Conservation (phyloP, 306 rosid genomes). For the Rosa lucieae region DNA sequence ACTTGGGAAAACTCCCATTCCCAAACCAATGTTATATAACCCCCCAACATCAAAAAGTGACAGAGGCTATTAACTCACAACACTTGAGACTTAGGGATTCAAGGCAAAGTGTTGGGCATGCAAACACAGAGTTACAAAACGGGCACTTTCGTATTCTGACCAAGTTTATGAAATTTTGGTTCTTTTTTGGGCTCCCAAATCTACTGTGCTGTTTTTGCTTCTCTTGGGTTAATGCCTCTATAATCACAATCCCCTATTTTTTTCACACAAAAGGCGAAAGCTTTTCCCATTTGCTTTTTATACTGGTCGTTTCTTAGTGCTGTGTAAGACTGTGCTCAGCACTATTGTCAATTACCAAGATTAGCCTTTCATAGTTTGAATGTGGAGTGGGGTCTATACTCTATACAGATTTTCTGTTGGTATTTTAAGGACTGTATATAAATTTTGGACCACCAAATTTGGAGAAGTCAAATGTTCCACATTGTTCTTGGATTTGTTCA, state of each 20-base stretch:
- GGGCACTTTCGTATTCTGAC: slow-evolving; percentile 36
- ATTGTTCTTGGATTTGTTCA: slow-evolving; percentile 3
- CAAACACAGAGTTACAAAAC: slow-evolving; percentile 32
- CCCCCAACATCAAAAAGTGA: not conserved
- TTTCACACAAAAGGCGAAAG: not conserved
- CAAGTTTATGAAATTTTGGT: slow-evolving; percentile 27
- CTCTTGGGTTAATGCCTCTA: slow-evolving; percentile 17
- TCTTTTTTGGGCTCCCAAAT: slow-evolving; percentile 36
- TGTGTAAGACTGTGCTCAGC: slow-evolving; percentile 14
- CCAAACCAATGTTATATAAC: slow-evolving; percentile 28
- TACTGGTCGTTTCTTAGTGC: slow-evolving; percentile 19
- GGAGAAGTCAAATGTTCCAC: not conserved
- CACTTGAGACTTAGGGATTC: slow-evolving; percentile 28
- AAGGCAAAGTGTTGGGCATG: slow-evolving; percentile 45
- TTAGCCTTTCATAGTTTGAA: slow-evolving; percentile 4
- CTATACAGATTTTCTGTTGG: not conserved
- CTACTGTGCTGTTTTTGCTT: slow-evolving; percentile 33
- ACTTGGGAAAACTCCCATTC: not conserved
- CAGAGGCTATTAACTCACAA: slow-evolving; percentile 20
- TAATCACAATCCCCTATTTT: slow-evolving; percentile 5
- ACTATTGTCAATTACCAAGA: slow-evolving; percentile 15
- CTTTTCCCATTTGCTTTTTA: slow-evolving; percentile 32
- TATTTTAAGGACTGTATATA: not conserved
- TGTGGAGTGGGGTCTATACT: not conserved
- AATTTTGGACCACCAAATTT: slow-evolving; percentile 1